Base-by-base conservation (phyloP, 163 green algal genomes). In the Prototheca wickerhamii region DNA sequence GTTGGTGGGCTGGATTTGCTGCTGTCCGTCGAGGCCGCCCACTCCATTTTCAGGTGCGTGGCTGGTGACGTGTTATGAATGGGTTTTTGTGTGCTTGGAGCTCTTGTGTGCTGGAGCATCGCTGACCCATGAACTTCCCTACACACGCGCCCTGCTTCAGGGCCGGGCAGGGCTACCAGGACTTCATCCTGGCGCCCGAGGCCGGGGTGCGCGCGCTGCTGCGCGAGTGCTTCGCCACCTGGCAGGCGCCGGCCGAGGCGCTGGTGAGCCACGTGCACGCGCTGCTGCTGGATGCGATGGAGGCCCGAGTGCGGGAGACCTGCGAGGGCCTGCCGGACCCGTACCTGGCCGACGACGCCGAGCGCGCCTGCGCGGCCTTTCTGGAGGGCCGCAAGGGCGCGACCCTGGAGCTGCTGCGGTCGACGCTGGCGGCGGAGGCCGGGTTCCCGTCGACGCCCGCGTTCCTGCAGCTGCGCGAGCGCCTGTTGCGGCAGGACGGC, bases 41-140 rank as follows among this genome's bases (percentile, higher is more conserved):
- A 43, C 15, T 29, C 23, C 15, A 26, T 68, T 10, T 33, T 68
- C n/a, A 60, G 50, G 61, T 61, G n/a, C n/a, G 61, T 3, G 15
- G 21, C n/a, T n/a, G n/a, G n/a, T n/a, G n/a, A n/a, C n/a, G n/a
- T n/a, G n/a, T n/a, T n/a, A n/a, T n/a, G n/a, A n/a, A 35, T 50
- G 15, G 42, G 42, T 18, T 18, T 51, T 18, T 15, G 15, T 15
- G 42, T 18, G 42, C 42, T 18, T 15, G 42, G 18, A 15, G 42
- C 18, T 15, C 42, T 18, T 18, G 42, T 18, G 15, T 18, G 42
- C 42, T 51, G 15, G 15, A 15, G 42, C 15, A 51, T 51, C 42
- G 15, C 42, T 18, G 15, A 15, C 15, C 15, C 42, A 15, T 51
- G 18, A 18, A 15, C 15, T 15, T 18, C 42, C 18, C 42, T 18